Evolutionary conservation across 106 monocot genomes (phyloP).

Genomic region (Cymbidium sinense): DNA sequence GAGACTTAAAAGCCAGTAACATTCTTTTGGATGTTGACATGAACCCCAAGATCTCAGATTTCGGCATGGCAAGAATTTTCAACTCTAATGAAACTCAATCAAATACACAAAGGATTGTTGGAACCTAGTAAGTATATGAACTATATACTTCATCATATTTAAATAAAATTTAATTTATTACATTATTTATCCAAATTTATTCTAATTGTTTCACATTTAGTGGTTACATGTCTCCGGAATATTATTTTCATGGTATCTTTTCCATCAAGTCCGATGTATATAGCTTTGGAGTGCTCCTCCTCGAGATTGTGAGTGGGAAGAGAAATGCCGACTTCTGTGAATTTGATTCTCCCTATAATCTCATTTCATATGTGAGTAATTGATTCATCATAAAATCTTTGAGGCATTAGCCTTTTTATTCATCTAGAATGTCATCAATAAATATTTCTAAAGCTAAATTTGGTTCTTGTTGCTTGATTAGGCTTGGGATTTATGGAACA

Average conservation of each 20-base stretch:
- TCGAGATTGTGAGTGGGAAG: neutral
- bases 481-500: slow-evolving; percentile 31
- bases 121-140: slow-evolving; percentile 13
- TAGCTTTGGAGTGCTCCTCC: neutral
- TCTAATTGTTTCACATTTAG: neutral
- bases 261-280: neutral
- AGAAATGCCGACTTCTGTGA: neutral
- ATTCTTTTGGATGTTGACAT: slow-evolving; percentile 24
- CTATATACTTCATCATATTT: neutral
- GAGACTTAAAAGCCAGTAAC: slow-evolving; percentile 31
- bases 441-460: too few relatives aligned
- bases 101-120: slow-evolving; percentile 10
- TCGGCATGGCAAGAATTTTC: slow-evolving; percentile 32
- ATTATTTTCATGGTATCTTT: neutral
- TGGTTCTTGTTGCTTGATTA: neutral
- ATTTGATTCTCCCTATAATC: too few relatives aligned
- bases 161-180: neutral
- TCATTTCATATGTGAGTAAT: too few relatives aligned
- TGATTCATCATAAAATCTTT: too few relatives aligned
- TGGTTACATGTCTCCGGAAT: neutral
- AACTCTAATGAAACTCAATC: slow-evolving; percentile 9
- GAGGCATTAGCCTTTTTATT: too few relatives aligned
- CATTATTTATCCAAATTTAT: neutral
- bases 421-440: too few relatives aligned
- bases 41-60: slow-evolving; percentile 33